Evolutionary conservation across 208 protist species (phyloP).

Genomic region (Leishmania mexicana): DNA sequence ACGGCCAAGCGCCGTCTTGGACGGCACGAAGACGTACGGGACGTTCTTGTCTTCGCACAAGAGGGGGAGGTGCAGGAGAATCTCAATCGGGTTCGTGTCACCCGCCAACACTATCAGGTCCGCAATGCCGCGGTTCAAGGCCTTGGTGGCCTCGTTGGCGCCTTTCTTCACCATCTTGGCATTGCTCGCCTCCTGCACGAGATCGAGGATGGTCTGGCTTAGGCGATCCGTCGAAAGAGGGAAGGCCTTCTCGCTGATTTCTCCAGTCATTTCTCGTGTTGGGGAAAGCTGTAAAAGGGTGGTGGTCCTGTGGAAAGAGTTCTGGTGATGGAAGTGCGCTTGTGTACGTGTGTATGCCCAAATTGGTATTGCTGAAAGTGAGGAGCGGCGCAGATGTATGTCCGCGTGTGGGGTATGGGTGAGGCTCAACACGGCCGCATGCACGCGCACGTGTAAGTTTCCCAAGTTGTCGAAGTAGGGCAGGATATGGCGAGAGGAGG

Average conservation of each 20-base stretch:
- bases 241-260: conserved; percentile 98
- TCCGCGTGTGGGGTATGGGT: neutral
- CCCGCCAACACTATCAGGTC: conserved; percentile 99
- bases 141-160: conserved; percentile 99
- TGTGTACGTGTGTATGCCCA: neutral
- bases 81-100: conserved; percentile 99
- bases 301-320: neutral
- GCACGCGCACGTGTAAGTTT: neutral
- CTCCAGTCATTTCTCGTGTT: conserved; percentile 75
- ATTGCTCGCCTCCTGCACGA: conserved; percentile 98
- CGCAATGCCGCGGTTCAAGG: conserved; percentile 98
- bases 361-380: neutral
- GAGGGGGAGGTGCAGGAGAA: conserved; percentile 99
- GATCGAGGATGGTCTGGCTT: conserved; percentile 96
- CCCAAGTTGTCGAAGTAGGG: conserved; percentile 1
- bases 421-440: neutral
- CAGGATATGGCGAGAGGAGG: conserved; percentile 15
- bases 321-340: neutral
- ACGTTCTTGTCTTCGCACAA: conserved; percentile 99
- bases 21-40: conserved; percentile 99
- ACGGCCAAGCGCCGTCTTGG: conserved; percentile 97
- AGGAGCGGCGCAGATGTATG: neutral
- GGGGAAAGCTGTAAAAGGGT: conserved; percentile 9
- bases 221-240: conserved; percentile 97
- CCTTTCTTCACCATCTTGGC: conserved; percentile 99